phyloP scores from a whole-genome alignment of 2,329 filamentous ascomycete species.

The Seiridium unicorne region DNA sequence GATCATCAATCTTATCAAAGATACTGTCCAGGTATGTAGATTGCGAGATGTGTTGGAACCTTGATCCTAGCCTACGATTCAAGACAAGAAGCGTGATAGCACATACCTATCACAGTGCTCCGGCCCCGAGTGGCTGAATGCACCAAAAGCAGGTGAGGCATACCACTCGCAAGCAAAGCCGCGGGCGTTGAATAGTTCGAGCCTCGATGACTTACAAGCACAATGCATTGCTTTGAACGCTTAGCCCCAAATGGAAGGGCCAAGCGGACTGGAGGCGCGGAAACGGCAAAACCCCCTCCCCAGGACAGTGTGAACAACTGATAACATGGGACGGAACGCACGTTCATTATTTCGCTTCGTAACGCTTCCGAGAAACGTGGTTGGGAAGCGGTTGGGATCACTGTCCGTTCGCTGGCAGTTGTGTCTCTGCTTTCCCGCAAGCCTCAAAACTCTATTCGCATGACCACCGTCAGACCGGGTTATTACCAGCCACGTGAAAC shows the following conservation, averaged over 20 bases:
- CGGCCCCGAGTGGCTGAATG: neutral
- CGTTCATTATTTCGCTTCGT: neutral
- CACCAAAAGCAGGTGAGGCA: neutral
- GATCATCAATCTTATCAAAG: slow-evolving; percentile 1
- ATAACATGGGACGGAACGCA: neutral
- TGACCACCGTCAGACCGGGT: neutral
- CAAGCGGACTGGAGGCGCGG: slow-evolving; percentile 1
- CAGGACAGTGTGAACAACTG: neutral
- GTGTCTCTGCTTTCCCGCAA: neutral
- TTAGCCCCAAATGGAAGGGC: slow-evolving; percentile 9
- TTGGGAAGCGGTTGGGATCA: neutral
- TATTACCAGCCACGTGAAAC: neutral
- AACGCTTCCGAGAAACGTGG: neutral
- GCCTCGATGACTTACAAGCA: neutral
- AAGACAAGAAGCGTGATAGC: neutral
- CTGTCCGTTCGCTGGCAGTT: neutral
- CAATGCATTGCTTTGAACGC: neutral
- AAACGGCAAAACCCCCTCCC: neutral
- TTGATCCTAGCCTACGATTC: slow-evolving; percentile 3
- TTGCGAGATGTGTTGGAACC: neutral
- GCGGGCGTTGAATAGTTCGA: too few relatives aligned
- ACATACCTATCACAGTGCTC: neutral
- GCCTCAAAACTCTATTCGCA: neutral
- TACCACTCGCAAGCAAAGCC: too few relatives aligned
- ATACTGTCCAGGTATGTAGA: neutral